Conservation (phyloP, 2,329 filamentous ascomycete species). For the Ascochyta koolunga region DNA sequence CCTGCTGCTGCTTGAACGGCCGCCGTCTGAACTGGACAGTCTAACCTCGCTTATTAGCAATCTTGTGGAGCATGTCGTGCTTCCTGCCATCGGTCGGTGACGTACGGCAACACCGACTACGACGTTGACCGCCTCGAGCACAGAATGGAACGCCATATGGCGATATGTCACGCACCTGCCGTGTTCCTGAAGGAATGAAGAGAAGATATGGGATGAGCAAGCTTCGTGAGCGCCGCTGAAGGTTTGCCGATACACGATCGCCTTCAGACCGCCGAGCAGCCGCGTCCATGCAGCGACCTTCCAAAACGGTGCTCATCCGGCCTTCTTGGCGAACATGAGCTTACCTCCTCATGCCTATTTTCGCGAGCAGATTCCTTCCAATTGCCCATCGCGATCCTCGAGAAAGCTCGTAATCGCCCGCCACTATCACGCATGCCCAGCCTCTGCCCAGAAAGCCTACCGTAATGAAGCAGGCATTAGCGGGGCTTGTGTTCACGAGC, state of each 20-base stretch:
- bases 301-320: slow-evolving; percentile 7
- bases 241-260: slow-evolving; percentile 11
- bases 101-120: not conserved
- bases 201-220: not conserved
- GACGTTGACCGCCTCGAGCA: not conserved
- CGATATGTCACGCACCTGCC: not conserved
- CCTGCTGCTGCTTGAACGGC: not conserved
- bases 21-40: not conserved
- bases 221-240: slow-evolving; percentile 2
- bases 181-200: not conserved
- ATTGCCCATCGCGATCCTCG: not conserved
- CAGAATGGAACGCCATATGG: not conserved
- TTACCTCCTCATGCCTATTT: slow-evolving; percentile 7
- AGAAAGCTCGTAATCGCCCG: slow-evolving; percentile 9
- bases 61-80: not conserved
- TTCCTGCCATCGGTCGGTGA: not conserved
- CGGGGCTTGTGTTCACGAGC: slow-evolving; percentile 17
- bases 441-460: slow-evolving; percentile 19
- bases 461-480: slow-evolving; percentile 18
- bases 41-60: not conserved
- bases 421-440: slow-evolving; percentile 24
- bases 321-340: slow-evolving; percentile 7
- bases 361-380: slow-evolving; percentile 9
- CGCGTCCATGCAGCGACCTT: slow-evolving; percentile 18
- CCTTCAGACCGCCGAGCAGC: slow-evolving; percentile 1